A percentile compares a stretch with the other conserved stretches of the same genome.
These are phyloP conservation scores for Lactarius sanguifluus DNA, from an alignment of 768 basidiomycete genomes.

Conservation along the genomic window DNA sequence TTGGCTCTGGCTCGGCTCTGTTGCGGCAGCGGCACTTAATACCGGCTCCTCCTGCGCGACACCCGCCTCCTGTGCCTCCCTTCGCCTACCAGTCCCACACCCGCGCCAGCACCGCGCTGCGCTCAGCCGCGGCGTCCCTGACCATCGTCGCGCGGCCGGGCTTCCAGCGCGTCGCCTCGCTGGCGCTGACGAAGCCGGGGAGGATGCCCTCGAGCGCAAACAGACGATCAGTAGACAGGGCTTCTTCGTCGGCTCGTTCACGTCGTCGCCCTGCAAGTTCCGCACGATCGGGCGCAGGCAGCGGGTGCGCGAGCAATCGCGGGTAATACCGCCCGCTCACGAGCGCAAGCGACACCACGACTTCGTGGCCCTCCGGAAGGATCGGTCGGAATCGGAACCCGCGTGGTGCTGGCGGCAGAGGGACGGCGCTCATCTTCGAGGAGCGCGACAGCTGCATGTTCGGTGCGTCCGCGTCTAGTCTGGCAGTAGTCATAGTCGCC, in stretches of 20 bases:
- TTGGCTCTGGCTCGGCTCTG: not conserved
- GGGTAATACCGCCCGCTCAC: constrained; percentile 85
- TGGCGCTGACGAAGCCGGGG: constrained; percentile 64
- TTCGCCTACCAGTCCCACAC: constrained; percentile 39
- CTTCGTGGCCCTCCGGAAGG: constrained; percentile 58
- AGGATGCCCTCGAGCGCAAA: constrained; percentile 73
- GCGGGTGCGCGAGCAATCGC: constrained; percentile 61
- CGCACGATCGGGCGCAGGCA: constrained; percentile 47
- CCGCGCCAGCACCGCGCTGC: constrained; percentile 43
- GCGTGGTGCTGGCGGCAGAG: constrained; percentile 61
- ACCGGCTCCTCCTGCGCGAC: not conserved
- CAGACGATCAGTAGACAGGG: constrained; percentile 49
- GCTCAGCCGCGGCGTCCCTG: constrained; percentile 56
- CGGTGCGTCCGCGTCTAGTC: constrained; percentile 29
- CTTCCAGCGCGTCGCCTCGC: constrained; percentile 66
- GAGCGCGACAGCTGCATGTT: constrained; percentile 41
- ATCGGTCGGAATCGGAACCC: constrained; percentile 73
- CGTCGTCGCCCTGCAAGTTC: constrained; percentile 37
- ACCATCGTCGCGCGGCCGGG: constrained; percentile 54
- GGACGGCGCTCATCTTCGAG: constrained; percentile 36
- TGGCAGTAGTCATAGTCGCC: constrained; percentile 29
- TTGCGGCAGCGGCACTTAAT: not conserved
- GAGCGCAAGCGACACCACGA: constrained; percentile 64
- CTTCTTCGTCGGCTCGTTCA: constrained; percentile 34
- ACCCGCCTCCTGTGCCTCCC: constrained; percentile 33